A percentile compares a stretch with the other conserved stretches of the same genome.
Evolutionary conservation across 306 rosid species (phyloP).

Genomic region (Trifolium repens): DNA sequence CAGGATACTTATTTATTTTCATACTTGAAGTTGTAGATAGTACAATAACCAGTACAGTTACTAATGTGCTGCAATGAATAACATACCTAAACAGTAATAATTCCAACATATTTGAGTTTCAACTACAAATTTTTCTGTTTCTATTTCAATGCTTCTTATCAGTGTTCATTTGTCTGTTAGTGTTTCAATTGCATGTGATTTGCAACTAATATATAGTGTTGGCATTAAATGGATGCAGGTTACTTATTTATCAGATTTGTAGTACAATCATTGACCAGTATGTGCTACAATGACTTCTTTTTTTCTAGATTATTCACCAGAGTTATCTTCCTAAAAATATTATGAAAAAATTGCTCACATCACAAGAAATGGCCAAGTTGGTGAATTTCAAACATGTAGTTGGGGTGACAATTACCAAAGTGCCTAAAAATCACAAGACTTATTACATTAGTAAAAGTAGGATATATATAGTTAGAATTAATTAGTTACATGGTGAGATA

Average conservation of each 20-base stretch:
- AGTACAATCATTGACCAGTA: not conserved
- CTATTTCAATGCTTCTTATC: not conserved
- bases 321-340: not conserved
- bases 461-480: conserved; percentile 43
- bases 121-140: conserved; percentile 5
- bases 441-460: conserved; percentile 31
- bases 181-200: conserved; percentile 29
- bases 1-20: not conserved
- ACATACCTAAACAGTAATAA: not conserved
- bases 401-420: not conserved
- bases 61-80: not conserved
- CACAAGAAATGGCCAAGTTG: conserved; percentile 22
- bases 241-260: not conserved
- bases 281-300: not conserved
- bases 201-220: not conserved
- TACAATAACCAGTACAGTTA: not conserved
- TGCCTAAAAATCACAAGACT: conserved; percentile 10
- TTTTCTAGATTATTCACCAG: not conserved
- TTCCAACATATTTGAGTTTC: not conserved
- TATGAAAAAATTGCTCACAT: not conserved
- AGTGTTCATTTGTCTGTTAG: not conserved
- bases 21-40: not conserved
- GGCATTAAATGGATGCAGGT: not conserved
- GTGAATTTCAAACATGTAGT: conserved; percentile 7
- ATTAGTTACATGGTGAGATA: conserved; percentile 51